These are phyloP conservation scores for Coemansia sp. DNA, from an alignment of 192 early-diverging fungal species.

Conservation along the genomic window DNA sequence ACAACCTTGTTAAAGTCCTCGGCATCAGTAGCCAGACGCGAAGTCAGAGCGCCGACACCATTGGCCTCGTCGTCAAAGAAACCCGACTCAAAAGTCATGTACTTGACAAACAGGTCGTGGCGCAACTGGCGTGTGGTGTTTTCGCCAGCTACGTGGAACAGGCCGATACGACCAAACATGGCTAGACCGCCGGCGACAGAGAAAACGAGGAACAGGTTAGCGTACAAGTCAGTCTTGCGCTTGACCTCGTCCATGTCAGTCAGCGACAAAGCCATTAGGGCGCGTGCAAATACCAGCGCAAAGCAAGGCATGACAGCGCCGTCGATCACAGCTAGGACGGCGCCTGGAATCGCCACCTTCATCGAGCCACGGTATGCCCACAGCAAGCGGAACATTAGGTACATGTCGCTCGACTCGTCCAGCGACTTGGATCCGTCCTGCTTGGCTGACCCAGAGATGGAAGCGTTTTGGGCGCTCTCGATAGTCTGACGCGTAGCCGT, in stretches of 20 bases:
- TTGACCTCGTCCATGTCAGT: constrained; percentile 29
- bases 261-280: constrained; percentile 30
- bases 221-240: constrained; percentile 40
- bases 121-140: constrained; percentile 64
- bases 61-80: constrained; percentile 74
- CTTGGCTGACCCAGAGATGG: not conserved
- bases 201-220: constrained; percentile 52
- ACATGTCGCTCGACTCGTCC: constrained; percentile 36
- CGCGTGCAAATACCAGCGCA: constrained; percentile 63
- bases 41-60: constrained; percentile 69
- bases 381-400: constrained; percentile 21
- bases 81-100: constrained; percentile 69
- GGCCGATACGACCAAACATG: constrained; percentile 55
- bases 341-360: constrained; percentile 29
- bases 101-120: constrained; percentile 62
- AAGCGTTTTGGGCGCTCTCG: constrained; percentile 17
- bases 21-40: constrained; percentile 72
- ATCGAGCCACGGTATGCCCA: constrained; percentile 34
- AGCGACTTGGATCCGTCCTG: constrained; percentile 9
- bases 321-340: constrained; percentile 47
- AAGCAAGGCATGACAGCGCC: constrained; percentile 81
- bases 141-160: constrained; percentile 66
- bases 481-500: constrained; percentile 33
- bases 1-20: constrained; percentile 54
- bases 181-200: constrained; percentile 56